Base-by-base conservation (phyloP, 768 basidiomycete species). In the Russula olivacea region DNA sequence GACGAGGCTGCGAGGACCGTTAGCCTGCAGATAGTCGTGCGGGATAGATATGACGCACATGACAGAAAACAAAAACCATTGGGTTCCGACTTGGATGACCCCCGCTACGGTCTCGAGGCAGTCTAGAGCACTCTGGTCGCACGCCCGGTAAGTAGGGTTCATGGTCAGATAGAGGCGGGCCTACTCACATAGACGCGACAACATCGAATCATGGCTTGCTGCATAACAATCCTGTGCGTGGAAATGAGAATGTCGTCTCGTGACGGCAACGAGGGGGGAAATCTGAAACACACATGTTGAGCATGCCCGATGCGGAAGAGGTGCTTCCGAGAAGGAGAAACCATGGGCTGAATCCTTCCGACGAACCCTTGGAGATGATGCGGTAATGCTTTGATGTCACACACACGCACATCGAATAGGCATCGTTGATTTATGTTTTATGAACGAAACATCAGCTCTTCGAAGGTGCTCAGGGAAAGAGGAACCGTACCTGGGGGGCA, bases 331-430 rank as follows among this genome's bases (percentile, higher is more conserved):
- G 83, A 7, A 98, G 78, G 38, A 98, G 76, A 70, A 91, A 98
- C 82, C 89, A 87, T 19, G 95, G 93, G 65, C 90, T 94, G 66
- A 98, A 85, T 0, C 97, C 97, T 68, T 95, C 87, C 0, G 89
- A 93, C 0, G 93, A 88, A 43, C 83, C 80, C 25, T 84, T 80
- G 55, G 78, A 72, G 69, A 97, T 88, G 68, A 97, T 97, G 8
- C 93, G 82, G 58, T 84, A 75, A 69, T 92, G 91, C 88, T 93
- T 41, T n/a, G 9, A 32, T 3, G 36, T n/a, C 28, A 7, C 5
- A 14, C 4, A 30, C 28, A 7, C n/a, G n/a, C 2, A 6, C 2
- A 30, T n/a, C 23, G 14, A 30, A 23, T n/a, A 14, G 32, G 55
- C 15, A 5, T 55, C 15, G 25, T 43, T 4, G 28, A 2, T n/a